A percentile compares a stretch with the other conserved stretches of the same genome.
Conservation (phyloP, 2,329 filamentous ascomycete genomes). For the Phialophora chinensis region DNA sequence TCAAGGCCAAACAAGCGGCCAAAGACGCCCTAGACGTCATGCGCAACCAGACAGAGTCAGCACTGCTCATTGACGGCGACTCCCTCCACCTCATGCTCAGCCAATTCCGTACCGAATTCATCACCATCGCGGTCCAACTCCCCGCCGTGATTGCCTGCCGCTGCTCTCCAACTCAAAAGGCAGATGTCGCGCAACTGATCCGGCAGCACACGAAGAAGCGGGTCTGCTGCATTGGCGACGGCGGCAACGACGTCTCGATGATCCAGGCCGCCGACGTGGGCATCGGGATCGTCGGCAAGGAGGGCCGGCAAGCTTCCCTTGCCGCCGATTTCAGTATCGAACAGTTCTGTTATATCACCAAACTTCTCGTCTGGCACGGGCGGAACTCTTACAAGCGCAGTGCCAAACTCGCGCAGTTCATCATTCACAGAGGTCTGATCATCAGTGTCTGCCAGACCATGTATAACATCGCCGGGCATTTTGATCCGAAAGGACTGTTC, state of each 20-base stretch:
- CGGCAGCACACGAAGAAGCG: constrained; percentile 91
- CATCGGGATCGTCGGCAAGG: constrained; percentile 97
- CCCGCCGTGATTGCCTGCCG: constrained; percentile 95
- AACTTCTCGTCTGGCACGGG: constrained; percentile 98
- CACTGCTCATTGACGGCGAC: constrained; percentile 92
- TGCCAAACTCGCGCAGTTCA: constrained; percentile 95
- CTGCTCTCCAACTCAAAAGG: constrained; percentile 96
- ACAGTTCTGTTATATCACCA: constrained; percentile 93
- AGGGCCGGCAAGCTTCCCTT: constrained; percentile 90
- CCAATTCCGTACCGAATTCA: constrained; percentile 83
- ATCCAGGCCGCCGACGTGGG: constrained; percentile 98
- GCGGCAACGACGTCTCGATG: constrained; percentile 98
- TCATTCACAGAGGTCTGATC: constrained; percentile 95
- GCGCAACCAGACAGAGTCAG: constrained; percentile 81
- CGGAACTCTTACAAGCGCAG: constrained; percentile 96
- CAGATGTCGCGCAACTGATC: constrained; percentile 89
- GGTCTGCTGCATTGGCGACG: constrained; percentile 96
- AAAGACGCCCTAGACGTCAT: constrained; percentile 89
- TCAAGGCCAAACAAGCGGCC: constrained; percentile 81
- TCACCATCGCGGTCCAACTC: constrained; percentile 82
- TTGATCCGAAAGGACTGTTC: constrained; percentile 93
- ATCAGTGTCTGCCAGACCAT: constrained; percentile 96
- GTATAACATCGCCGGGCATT: constrained; percentile 90
- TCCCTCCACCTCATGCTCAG: constrained; percentile 82
- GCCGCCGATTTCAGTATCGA: constrained; percentile 97